Evolutionary conservation across 768 basidiomycete genomes (phyloP), one percentile per base, ranked within the genome.

Genomic region (Termitomyces sp.): DNA sequence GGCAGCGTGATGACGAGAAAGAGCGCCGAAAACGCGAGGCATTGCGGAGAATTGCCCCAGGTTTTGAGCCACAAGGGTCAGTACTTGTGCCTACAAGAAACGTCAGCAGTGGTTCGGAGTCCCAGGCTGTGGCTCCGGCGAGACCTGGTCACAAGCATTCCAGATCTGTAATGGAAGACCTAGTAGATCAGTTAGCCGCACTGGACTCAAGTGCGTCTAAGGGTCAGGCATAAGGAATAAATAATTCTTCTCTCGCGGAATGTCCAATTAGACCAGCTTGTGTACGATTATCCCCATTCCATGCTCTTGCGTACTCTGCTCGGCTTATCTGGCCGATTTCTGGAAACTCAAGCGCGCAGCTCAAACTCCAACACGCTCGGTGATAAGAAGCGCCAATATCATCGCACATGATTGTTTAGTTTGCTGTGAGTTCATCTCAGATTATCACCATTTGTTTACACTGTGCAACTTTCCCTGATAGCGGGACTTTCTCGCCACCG

Each of bases 131-230:
- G 15, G 50, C 53, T 35, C 23, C 50, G 32, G 35, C 15, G 48
- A 52, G 33, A 42, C 49, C 29, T 47, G 46, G 51, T 7, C 65
- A 66, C 39, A 63, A 61, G 13, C 69, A 56, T 25, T 64, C 69
- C 16, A 74, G 70, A 58, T 84, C 86, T 35, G 86, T 86, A 15
- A 91, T 94, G 89, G 86, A 90, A 47, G 84, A 89, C 58, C 69
- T 94, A 27, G 89, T 92, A n/a, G 83, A 89, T 61, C 85, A 88
- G 59, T 73, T 94, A 40, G 91, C 88, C 33, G 85, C 78, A 25
- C 67, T 95, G 67, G 84, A 85, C 50, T 72, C 76, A 20, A 54
- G 54, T 23, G 53, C 53, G 23, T 18, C 36, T 11, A 27, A 44
- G 18, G n/a, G 40, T 6, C 13, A 18, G 20, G 11, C 15, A 27